Percentiles rank a stretch among this genome's conserved stretches.
Evolutionary conservation across 2,329 filamentous ascomycete genomes (phyloP).

Genomic region (Sarocladium brachiariae): DNA sequence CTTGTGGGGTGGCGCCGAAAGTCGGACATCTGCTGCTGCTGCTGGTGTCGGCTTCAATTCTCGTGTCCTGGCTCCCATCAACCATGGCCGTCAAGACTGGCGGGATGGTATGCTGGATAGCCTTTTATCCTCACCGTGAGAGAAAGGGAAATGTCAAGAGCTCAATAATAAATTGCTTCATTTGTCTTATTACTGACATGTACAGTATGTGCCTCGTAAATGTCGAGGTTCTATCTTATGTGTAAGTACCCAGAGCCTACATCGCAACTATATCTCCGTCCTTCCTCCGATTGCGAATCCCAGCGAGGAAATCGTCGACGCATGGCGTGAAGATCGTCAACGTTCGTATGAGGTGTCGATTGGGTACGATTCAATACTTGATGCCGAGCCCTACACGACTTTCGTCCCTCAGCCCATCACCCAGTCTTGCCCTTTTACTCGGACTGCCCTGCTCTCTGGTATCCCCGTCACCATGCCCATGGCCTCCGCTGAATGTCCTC

Average conservation of each 20-base stretch:
- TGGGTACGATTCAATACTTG: constrained; percentile 39
- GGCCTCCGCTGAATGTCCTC: constrained; percentile 37
- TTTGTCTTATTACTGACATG: too few relatives aligned
- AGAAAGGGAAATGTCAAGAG: not conserved
- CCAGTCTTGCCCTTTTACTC: constrained; percentile 43
- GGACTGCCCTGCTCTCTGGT: constrained; percentile 50
- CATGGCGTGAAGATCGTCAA: too few relatives aligned
- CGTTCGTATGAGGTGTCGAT: too few relatives aligned
- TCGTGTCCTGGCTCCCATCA: too few relatives aligned
- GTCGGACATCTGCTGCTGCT: not conserved
- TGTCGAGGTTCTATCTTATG: too few relatives aligned
- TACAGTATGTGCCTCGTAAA: too few relatives aligned
- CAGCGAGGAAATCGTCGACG: too few relatives aligned
- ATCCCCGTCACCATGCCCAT: constrained; percentile 27
- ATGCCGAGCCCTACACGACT: constrained; percentile 45
- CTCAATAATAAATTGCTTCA: too few relatives aligned
- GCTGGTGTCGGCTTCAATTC: not conserved
- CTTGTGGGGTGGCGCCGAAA: constrained; percentile 1
- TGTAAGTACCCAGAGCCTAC: too few relatives aligned
- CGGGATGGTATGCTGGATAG: too few relatives aligned
- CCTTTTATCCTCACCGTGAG: too few relatives aligned
- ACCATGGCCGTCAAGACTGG: too few relatives aligned
- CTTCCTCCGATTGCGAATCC: not conserved
- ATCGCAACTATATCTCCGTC: not conserved
- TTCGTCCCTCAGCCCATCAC: constrained; percentile 30